Evolutionary conservation across 441 rosid genomes (phyloP).

Genomic region (Populus trichocarpa): DNA sequence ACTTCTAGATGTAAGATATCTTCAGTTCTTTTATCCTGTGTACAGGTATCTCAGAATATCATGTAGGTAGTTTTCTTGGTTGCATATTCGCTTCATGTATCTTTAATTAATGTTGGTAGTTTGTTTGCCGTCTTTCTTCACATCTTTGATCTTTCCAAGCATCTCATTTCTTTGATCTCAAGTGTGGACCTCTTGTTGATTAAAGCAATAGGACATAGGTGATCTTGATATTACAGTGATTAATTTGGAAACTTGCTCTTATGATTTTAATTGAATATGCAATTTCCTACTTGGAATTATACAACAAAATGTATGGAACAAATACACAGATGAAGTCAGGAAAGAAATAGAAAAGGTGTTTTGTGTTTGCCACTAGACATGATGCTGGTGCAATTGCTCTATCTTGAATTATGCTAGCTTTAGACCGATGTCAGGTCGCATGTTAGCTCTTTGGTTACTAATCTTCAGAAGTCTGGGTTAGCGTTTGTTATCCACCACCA

Average conservation of each 20-base stretch:
- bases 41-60: background rate
- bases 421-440: background rate
- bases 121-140: background rate
- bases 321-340: background rate
- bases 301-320: background rate
- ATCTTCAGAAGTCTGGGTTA: background rate
- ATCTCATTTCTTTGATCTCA: background rate
- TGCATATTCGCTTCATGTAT: background rate
- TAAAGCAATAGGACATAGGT: background rate
- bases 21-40: background rate
- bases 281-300: background rate
- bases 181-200: background rate
- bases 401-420: background rate
- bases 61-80: background rate
- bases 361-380: too few species aligned
- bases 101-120: background rate
- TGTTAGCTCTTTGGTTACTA: background rate
- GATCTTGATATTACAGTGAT: too few species aligned
- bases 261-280: background rate
- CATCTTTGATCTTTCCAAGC: background rate
- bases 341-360: too few species aligned
- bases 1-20: constrained; percentile 53
- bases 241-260: background rate
- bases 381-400: background rate
- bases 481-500: background rate